Conservation (phyloP, 2,329 filamentous ascomycete species). For the Diaporthe sp. region DNA sequence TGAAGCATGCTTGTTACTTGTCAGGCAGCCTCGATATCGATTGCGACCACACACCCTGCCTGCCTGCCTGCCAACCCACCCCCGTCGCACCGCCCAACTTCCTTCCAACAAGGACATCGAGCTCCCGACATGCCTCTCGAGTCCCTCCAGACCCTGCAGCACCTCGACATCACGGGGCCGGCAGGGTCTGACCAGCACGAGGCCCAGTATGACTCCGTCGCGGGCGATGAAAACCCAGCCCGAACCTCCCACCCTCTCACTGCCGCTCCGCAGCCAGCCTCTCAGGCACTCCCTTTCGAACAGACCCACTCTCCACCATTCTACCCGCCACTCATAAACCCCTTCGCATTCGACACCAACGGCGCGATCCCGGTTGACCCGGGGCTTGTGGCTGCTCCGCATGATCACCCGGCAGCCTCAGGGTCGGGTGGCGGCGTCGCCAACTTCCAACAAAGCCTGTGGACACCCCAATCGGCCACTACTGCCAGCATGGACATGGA, state of each 20-base stretch:
- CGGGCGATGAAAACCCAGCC: background rate
- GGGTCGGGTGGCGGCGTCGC: background rate
- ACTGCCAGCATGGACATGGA: background rate
- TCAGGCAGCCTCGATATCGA: background rate
- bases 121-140: background rate
- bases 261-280: background rate
- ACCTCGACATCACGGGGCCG: background rate
- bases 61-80: too few relatives aligned
- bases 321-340: background rate
- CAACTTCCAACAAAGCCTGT: background rate
- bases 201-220: background rate
- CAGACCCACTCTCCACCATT: background rate
- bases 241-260: background rate
- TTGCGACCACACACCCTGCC: background rate
- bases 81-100: background rate
- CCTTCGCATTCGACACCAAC: background rate
- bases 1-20: conserved; percentile 2
- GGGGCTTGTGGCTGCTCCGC: background rate
- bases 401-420: background rate
- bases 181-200: background rate
- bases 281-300: background rate
- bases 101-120: background rate
- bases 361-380: conserved; percentile 3
- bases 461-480: background rate
- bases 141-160: background rate